Evolutionary conservation across 768 basidiomycete species (phyloP).

Genomic region (Paxillus involutus): DNA sequence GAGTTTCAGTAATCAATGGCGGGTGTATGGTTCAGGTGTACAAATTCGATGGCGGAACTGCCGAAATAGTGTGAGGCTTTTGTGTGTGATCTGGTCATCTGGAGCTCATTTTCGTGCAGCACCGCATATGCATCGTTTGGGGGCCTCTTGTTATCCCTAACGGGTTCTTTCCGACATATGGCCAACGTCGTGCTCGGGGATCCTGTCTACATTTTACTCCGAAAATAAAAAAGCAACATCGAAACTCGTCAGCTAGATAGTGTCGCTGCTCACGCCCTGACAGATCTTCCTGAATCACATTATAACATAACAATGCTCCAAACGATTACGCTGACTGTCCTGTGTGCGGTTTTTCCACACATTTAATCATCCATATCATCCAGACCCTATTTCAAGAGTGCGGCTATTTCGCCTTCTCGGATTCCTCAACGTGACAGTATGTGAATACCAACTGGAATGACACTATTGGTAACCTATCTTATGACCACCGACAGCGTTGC

Average conservation of each 20-base stretch:
- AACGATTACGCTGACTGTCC: neutral
- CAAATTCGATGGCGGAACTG: conserved; percentile 87
- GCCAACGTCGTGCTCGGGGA: conserved; percentile 91
- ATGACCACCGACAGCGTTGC: too few species aligned
- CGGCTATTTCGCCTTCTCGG: conserved; percentile 19
- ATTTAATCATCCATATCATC: conserved; percentile 6
- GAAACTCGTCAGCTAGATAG: too few species aligned
- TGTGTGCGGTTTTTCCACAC: neutral
- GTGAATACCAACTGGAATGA: too few species aligned
- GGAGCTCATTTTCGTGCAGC: conserved; percentile 39
- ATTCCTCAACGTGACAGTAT: neutral
- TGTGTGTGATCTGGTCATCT: neutral
- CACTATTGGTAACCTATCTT: too few species aligned
- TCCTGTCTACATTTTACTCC: conserved; percentile 85
- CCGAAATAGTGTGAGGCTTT: conserved; percentile 79
- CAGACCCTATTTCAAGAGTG: conserved; percentile 7
- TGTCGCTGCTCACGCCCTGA: too few species aligned
- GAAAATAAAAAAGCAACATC: conserved; percentile 48
- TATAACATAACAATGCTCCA: neutral
- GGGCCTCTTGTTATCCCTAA: conserved; percentile 90
- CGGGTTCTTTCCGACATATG: conserved; percentile 91
- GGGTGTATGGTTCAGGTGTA: conserved; percentile 63
- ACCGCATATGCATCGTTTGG: conserved; percentile 97
- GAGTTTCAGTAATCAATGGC: conserved; percentile 8
- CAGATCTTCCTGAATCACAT: too few species aligned